These are phyloP conservation scores for Penicillium hesseltinei DNA, from an alignment of 2,329 filamentous ascomycete genomes.

Conservation along the genomic window DNA sequence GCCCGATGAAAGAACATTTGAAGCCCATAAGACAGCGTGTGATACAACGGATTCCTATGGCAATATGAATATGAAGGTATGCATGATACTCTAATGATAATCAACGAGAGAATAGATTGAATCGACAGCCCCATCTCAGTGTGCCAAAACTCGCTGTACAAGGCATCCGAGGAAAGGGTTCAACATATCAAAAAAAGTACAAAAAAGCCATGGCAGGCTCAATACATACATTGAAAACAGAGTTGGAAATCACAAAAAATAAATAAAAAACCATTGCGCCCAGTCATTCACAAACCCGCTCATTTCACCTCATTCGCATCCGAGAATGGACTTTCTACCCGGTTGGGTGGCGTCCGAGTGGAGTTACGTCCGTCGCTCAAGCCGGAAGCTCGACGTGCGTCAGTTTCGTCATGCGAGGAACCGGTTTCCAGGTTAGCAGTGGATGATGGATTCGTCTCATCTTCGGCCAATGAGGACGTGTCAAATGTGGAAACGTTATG, in stretches of 20 bases:
- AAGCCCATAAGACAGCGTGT: too few species aligned
- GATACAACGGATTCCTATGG: background rate
- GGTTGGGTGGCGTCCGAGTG: constrained; percentile 29
- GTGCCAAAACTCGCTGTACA: constrained; percentile 26
- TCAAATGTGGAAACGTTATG: constrained; percentile 34
- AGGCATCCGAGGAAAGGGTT: constrained; percentile 15
- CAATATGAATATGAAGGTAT: background rate
- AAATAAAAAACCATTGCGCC: constrained; percentile 4
- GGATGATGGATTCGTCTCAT: constrained; percentile 13
- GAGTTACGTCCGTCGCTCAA: constrained; percentile 25
- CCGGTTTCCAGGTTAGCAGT: constrained; percentile 7
- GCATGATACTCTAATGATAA: background rate
- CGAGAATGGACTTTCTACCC: constrained; percentile 45
- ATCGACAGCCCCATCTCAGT: constrained; percentile 13
- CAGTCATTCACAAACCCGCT: constrained; percentile 8
- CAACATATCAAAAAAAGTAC: constrained; percentile 14
- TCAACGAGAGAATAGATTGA: constrained; percentile 12
- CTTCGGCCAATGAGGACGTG: constrained; percentile 34
- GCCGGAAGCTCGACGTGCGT: constrained; percentile 14
- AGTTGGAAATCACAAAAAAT: constrained; percentile 11
- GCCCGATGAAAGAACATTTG: background rate
- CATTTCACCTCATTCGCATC: constrained; percentile 45
- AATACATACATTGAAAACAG: constrained; percentile 30
- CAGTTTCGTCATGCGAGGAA: background rate
- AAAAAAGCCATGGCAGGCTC: constrained; percentile 14